Conservation (phyloP, 140 eudicot species). For the Cichorium intybus region DNA sequence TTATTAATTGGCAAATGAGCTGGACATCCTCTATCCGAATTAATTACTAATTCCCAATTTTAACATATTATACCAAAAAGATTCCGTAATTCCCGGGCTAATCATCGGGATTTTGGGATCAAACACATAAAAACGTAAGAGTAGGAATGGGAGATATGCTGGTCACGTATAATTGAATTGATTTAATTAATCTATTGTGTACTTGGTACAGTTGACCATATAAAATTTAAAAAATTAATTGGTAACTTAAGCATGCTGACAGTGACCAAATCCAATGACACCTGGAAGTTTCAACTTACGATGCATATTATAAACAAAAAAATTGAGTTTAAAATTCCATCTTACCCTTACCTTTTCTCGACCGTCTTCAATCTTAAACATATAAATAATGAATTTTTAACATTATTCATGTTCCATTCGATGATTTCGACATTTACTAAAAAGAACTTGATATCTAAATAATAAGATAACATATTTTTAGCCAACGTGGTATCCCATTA, state of each 20-base stretch:
- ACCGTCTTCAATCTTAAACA: no score
- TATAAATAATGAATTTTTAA: no score
- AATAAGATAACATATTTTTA: no score
- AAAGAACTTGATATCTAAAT: no score
- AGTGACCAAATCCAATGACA: conserved; percentile 27
- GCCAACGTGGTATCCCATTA: no score
- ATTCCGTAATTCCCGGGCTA: conserved; percentile 30
- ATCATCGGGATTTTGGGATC: conserved; percentile 16
- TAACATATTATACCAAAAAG: background rate
- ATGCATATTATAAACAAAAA: conserved; percentile 8
- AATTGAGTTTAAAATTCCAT: background rate
- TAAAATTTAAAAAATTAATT: background rate
- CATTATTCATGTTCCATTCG: no score
- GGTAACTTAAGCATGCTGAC: conserved; percentile 16
- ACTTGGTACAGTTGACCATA: conserved; percentile 16
- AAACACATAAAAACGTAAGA: conserved; percentile 15
- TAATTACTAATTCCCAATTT: no score
- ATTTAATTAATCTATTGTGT: background rate
- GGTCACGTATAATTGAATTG: conserved; percentile 15
- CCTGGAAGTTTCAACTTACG: conserved; percentile 12
- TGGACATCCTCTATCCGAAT: no score
- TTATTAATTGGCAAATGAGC: no score
- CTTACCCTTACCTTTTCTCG: no score
- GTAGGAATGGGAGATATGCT: conserved; percentile 27
- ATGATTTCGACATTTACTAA: no score